Conservation (phyloP, 305 asterid genomes). For the Stenogyne calaminthoides region DNA sequence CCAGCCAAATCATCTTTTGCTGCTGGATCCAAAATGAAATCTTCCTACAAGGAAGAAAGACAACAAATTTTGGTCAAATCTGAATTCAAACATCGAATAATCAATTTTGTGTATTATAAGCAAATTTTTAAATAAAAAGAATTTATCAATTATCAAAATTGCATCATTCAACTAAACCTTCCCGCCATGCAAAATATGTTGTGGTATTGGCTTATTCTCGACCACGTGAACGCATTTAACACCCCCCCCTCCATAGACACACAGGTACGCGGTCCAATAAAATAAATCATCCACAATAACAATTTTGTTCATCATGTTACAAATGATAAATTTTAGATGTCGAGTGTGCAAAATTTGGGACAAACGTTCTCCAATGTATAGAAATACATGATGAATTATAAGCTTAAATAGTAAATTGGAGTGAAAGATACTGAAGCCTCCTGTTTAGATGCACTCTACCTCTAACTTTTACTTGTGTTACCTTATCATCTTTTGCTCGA, state of each 20-base stretch:
- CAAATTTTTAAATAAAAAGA: too few species aligned
- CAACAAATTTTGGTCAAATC: not conserved
- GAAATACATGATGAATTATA: too few species aligned
- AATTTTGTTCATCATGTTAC: not conserved
- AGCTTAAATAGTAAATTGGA: too few species aligned
- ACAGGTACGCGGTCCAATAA: not conserved
- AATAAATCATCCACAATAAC: not conserved
- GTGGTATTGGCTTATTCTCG: too few species aligned
- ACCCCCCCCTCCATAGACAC: too few species aligned
- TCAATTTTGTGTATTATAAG: too few species aligned
- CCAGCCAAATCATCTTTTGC: not conserved
- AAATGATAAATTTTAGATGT: not conserved
- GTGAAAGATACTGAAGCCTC: not conserved
- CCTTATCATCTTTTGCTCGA: not conserved
- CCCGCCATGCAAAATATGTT: too few species aligned
- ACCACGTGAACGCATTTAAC: not conserved
- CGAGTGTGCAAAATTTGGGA: not conserved
- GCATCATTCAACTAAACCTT: too few species aligned
- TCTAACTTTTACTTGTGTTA: not conserved
- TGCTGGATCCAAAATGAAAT: not conserved
- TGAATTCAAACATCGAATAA: not conserved
- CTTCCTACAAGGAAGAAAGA: not conserved
- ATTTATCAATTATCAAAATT: too few species aligned
- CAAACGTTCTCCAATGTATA: not conserved
- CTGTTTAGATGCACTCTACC: not conserved